Conservation (phyloP, 2,329 filamentous ascomycete species). For the Xenosphaeropsis pyriputrescens region DNA sequence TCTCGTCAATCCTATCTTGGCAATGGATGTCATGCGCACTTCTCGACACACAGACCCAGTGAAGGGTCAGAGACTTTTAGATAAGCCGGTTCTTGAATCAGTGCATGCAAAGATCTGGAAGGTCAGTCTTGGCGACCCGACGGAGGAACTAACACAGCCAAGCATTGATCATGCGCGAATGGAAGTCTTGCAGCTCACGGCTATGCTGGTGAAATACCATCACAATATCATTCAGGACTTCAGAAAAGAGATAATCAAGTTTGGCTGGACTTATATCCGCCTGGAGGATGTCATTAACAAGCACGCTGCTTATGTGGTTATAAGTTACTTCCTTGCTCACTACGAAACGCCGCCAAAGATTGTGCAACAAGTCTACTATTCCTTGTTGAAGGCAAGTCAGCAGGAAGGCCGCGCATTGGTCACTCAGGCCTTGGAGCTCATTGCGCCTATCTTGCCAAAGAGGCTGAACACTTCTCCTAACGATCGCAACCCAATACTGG, state of each 20-base stretch:
- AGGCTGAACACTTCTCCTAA: constrained; percentile 53
- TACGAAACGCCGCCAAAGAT: constrained; percentile 97
- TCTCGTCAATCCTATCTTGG: constrained; percentile 88
- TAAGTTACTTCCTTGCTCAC: constrained; percentile 93
- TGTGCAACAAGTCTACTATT: constrained; percentile 86
- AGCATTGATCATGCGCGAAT: constrained; percentile 93
- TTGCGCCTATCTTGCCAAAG: constrained; percentile 87
- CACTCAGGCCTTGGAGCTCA: constrained; percentile 83
- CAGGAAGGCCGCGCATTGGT: constrained; percentile 87
- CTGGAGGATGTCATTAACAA: constrained; percentile 99
- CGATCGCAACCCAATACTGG: constrained; percentile 73
- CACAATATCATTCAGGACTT: constrained; percentile 76
- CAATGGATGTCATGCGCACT: constrained; percentile 85
- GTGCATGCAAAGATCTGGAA: constrained; percentile 93
- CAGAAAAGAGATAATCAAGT: constrained; percentile 97
- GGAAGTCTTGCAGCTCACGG: constrained; percentile 89
- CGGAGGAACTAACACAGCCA: constrained; percentile 69
- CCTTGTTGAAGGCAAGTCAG: constrained; percentile 81
- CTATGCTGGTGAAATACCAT: constrained; percentile 91
- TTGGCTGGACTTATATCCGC: constrained; percentile 95
- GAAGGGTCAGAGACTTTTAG: constrained; percentile 59
- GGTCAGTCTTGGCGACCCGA: constrained; percentile 65
- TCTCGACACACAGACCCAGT: constrained; percentile 44
- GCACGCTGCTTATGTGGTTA: constrained; percentile 91
- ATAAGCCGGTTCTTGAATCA: constrained; percentile 74